Base-by-base conservation (phyloP, 495 filamentous ascomycete genomes). In the Penicillium longicatenatum region DNA sequence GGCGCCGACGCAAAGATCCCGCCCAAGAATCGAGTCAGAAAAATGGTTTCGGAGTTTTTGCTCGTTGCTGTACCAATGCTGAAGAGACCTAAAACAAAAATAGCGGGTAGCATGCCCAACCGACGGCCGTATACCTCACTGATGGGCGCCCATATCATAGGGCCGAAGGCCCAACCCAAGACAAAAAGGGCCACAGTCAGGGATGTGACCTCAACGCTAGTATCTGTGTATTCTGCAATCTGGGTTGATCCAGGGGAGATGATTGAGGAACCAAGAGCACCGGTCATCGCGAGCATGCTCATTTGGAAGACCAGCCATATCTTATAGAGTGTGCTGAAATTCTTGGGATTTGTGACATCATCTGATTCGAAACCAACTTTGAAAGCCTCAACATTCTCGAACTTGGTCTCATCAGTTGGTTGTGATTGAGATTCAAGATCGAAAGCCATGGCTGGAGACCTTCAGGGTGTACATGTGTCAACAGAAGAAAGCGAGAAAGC, bases 1-100 rank as follows among this genome's bases (percentile, higher is more conserved):
- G 79, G 75, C 4, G 72, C 75, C 2, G 75, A 77, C 5, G 72
- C 78, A 57, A 81, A 80, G n/a, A 82, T 56, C 0, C 80, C 80
- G 0, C 64, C 67, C 45, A 82, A 78, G 44, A 77, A 82, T 1
- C 78, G 70, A 6, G 72, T 75, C 6, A 81, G 58, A 17, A 82
- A 67, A 9, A 81, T 47, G 0, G 75, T 19, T 49, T 69, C 52
- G 0, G 70, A 55, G 42, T 67, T 73, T 26, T 62, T 75, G 51
- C 71, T 71, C 6, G 57, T 63, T 5, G 75, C 75, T 10, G 73
- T 77, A 1, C 69, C 78, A 11, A 82, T 78, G 14, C 66, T 70
- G 55, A 81, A 76, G 12, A 83, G 45, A 1, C 63, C 75, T 0
- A 80, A 66, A 19, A 66, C 59, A 35, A 82, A 74, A 9, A 81